Base-by-base conservation (phyloP, 805 yeast species). In the Maudiozyma turicensis region DNA sequence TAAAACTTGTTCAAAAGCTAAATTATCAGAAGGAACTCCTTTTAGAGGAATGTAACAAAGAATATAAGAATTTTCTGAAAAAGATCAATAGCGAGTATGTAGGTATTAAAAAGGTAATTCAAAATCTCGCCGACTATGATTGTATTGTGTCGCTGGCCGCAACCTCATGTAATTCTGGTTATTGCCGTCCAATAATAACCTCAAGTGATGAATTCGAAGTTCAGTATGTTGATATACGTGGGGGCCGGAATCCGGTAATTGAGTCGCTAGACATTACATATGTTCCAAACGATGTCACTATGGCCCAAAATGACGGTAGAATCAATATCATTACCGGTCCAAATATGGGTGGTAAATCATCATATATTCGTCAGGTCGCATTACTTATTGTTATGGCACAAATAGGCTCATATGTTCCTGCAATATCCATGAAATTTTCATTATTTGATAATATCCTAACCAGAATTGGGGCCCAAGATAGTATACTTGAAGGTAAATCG, bases 381-480 rank as follows among this genome's bases (percentile, higher is more conserved):
- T 54, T 77, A 6, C 53, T 76, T 8, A 66, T 68, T 2, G 70
- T 80, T 6, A 67, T 81, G 72, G 75, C 80, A 0, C 86, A 81
- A 56, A 72, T 79, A 31, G 86, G 86, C 0, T 72, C 77, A 8
- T 76, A 68, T 47, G 67, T 75, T 0, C 78, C 78, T 0, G 77
- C 79, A 8, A 68, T 72, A 3, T 53, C 58, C 1, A 86, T 86
- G 1, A 65, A 68, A 5, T 54, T 86, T 33, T 86, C 95, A 1
- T 66, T 87, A 1, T 81, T 88, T 56, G 89, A 82, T 58, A 74
- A 72, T 14, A 63, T 78, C 0, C 69, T 64, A 47, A 75, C 80
- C 1, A 67, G 93, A 44, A 83, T 87, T 81, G 95, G 96, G 0
- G 93, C 96, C 0, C 75, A 78, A 38, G 97, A 89, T 66, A 79